Evolutionary conservation across 768 basidiomycete genomes (phyloP), one percentile per base, ranked within the genome.

Genomic region (Termitomyces sp.): DNA sequence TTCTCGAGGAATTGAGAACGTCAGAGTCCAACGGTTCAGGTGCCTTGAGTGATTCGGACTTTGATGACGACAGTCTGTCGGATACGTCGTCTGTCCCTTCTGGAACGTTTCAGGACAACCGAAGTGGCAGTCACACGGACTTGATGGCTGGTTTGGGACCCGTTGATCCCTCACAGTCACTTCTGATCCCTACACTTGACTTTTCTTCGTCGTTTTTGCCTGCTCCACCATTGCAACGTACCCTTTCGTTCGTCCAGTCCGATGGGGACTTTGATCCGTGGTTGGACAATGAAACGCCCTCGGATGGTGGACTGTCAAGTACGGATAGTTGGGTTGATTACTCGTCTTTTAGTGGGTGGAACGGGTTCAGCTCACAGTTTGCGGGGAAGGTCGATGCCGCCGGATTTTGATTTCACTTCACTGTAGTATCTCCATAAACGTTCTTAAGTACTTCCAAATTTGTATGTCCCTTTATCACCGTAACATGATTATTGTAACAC

Each of bases 161-260:
- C 25, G 71, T 79, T 23, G 85, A 89, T 63, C 81, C 85, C 11
- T 73, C 87, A 3, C 73, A 80, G 19, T 88, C 89, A 3, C 81
- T 94, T 56, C 70, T 93, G 11, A 72, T 92, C n/a, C 90, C 91
- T 5, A 88, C 83, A 1, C 77, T 91, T 52, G 88, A 91, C 66
- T 79, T 89, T 60, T 87, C 88, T 0, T 78, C 83, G 5, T 70
- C 76, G 8, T 80, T 79, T 66, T 56, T 70, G 16, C 59, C 55
- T 35, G 45, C 47, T 23, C 58, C 56, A 6, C 56, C 63, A 10
- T 61, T 58, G 3, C 41, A 39, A 32, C 48, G 39, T 19, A 50
- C 64, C n/a, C 16, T 57, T 27, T 45, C 58, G 19, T 54, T 58
- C 27, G 56, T 66, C 16, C 64, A 61, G 25, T 50, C 52, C 11